These are phyloP conservation scores for Suhomyces sp. DNA, from an alignment of 805 yeast genomes.

Conservation along the genomic window DNA sequence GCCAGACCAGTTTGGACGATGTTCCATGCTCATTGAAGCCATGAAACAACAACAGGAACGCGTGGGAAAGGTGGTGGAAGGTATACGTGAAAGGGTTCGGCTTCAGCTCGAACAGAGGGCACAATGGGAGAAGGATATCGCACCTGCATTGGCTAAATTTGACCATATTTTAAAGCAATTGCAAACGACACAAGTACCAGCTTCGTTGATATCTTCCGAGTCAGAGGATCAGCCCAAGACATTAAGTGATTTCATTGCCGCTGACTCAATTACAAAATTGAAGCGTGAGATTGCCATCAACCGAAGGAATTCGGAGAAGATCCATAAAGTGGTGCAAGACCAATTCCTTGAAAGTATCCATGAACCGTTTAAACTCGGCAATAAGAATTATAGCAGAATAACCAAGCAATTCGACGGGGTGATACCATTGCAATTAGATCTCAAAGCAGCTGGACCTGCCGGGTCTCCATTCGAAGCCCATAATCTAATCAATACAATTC, in stretches of 20 bases:
- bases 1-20: constrained; percentile 23
- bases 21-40: constrained; percentile 14
- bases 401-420: constrained; percentile 20
- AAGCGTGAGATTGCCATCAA: constrained; percentile 27
- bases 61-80: constrained; percentile 14
- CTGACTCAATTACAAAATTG: constrained; percentile 29
- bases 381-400: constrained; percentile 15
- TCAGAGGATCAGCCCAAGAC: constrained; percentile 5
- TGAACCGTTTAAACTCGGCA: constrained; percentile 14
- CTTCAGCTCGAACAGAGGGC: neutral
- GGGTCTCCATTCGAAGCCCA: constrained; percentile 14
- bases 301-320: constrained; percentile 22
- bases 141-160: constrained; percentile 24
- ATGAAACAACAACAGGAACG: constrained; percentile 17
- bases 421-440: constrained; percentile 16
- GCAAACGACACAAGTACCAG: constrained; percentile 30
- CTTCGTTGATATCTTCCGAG: constrained; percentile 12
- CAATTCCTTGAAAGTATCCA: constrained; percentile 6
- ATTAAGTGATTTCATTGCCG: constrained; percentile 35
- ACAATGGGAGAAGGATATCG: constrained; percentile 12
- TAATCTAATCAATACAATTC: constrained; percentile 20
- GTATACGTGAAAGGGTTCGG: constrained; percentile 11
- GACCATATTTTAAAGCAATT: constrained; percentile 25
- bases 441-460: constrained; percentile 10
- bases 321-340: constrained; percentile 15